Percentiles rank a stretch among this genome's conserved stretches.
These are phyloP conservation scores for Neopestalotiopsis rosae DNA, from an alignment of 2,329 filamentous ascomycete genomes.

Conservation along the genomic window DNA sequence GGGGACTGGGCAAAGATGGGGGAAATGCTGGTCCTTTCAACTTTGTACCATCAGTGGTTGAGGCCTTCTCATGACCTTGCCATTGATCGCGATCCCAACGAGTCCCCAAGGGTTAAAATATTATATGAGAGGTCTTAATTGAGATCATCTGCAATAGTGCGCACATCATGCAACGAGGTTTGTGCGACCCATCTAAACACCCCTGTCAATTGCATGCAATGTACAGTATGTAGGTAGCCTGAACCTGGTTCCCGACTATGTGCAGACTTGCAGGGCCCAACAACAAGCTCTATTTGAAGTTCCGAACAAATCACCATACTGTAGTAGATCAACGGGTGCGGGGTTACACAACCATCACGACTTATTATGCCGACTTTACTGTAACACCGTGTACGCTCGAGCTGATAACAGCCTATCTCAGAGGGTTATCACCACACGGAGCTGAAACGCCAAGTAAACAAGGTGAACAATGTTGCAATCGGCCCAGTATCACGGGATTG, in stretches of 20 bases:
- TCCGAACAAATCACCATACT: too few relatives aligned
- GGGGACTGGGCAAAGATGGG: background rate
- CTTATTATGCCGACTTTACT: background rate
- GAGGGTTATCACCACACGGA: background rate
- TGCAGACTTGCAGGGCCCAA: background rate
- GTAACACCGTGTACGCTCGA: background rate
- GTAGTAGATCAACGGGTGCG: background rate
- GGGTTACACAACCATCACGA: background rate
- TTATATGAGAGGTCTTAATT: background rate
- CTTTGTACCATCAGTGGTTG: background rate
- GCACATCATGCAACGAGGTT: background rate
- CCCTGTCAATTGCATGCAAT: background rate
- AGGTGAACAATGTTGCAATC: background rate
- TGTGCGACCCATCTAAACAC: background rate
- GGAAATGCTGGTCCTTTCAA: background rate
- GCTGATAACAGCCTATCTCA: background rate
- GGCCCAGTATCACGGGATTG: background rate
- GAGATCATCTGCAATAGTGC: conserved; percentile 1
- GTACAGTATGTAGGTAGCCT: background rate
- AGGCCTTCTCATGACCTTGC: background rate
- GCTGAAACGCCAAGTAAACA: background rate
- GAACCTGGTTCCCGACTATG: background rate
- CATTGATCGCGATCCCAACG: background rate
- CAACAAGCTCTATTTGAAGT: background rate
- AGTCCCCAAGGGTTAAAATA: background rate